These are phyloP conservation scores for Pseudocercospora vitis DNA, from an alignment of 2,329 filamentous ascomycete genomes.

Conservation along the genomic window DNA sequence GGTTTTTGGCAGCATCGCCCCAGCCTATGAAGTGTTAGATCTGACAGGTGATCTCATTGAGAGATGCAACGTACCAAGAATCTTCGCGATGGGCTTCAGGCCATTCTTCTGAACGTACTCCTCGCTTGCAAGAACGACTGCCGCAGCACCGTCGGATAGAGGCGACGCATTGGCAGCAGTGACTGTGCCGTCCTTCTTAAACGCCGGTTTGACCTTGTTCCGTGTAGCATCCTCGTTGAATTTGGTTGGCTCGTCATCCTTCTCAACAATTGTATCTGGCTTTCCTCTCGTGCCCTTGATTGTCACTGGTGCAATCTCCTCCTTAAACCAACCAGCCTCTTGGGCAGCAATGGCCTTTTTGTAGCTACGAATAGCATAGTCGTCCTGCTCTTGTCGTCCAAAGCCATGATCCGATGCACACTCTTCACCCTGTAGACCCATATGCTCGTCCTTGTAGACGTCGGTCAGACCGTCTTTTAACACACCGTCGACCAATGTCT, in stretches of 20 bases:
- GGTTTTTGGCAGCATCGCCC: constrained; percentile 89
- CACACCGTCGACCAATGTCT: constrained; percentile 83
- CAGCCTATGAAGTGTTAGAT: constrained; percentile 55
- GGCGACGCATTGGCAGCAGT: constrained; percentile 96
- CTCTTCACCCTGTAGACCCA: constrained; percentile 91
- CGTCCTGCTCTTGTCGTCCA: constrained; percentile 82
- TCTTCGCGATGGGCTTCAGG: constrained; percentile 91
- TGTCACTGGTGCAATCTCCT: constrained; percentile 87
- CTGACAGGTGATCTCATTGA: background rate
- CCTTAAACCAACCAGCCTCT: constrained; percentile 74
- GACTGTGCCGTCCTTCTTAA: constrained; percentile 83
- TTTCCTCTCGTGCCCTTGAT: constrained; percentile 88
- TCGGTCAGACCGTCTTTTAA: constrained; percentile 94
- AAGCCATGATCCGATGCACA: constrained; percentile 83
- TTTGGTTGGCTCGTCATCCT: constrained; percentile 96
- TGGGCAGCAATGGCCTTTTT: constrained; percentile 87
- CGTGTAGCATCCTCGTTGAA: constrained; percentile 55
- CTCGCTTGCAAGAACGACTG: constrained; percentile 90
- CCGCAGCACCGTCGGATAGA: constrained; percentile 90
- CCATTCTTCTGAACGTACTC: constrained; percentile 88
- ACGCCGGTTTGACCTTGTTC: constrained; percentile 62
- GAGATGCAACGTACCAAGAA: constrained; percentile 57
- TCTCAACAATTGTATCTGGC: constrained; percentile 74
- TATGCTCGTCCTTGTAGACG: constrained; percentile 93
- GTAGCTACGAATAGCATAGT: constrained; percentile 93